Evolutionary conservation across 2,329 filamentous ascomycete species (phyloP).

Genomic region (Pyrenophora tritici-repentis): DNA sequence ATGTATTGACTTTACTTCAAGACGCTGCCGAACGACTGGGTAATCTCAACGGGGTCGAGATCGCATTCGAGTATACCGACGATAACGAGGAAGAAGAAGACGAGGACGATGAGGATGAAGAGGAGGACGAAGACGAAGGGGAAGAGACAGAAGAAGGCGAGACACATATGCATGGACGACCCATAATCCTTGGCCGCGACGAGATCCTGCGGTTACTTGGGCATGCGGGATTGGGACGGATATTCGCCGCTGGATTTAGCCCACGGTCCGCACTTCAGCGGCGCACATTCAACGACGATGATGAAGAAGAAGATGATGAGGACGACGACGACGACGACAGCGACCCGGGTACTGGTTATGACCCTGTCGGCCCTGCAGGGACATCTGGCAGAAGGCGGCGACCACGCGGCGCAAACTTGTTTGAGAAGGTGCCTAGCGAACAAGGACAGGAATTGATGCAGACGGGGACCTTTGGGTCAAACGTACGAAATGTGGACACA

Average conservation of each 20-base stretch:
- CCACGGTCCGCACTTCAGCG: slow-evolving; percentile 23
- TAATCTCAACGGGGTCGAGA: slow-evolving; percentile 49
- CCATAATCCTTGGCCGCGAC: slow-evolving; percentile 51
- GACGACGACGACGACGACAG: slow-evolving; percentile 50
- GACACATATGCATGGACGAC: slow-evolving; percentile 25
- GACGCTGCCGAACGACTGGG: slow-evolving; percentile 51
- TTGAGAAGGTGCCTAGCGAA: slow-evolving; percentile 84
- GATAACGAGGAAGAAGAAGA: slow-evolving; percentile 45
- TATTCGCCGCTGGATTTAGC: slow-evolving; percentile 50
- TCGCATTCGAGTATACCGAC: slow-evolving; percentile 49
- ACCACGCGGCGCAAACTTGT: slow-evolving; percentile 57
- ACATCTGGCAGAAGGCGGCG: slow-evolving; percentile 47
- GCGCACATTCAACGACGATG: slow-evolving; percentile 33
- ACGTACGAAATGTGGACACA: slow-evolving; percentile 57
- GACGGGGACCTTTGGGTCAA: slow-evolving; percentile 77
- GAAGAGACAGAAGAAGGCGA: slow-evolving; percentile 31
- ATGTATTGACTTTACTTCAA: slow-evolving; percentile 16
- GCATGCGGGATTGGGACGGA: slow-evolving; percentile 57
- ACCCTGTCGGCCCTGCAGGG: slow-evolving; percentile 39
- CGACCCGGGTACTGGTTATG: slow-evolving; percentile 43
- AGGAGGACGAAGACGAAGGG: slow-evolving; percentile 34
- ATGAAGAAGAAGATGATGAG: slow-evolving; percentile 47
- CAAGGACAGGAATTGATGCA: slow-evolving; percentile 79
- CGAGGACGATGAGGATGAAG: slow-evolving; percentile 14
- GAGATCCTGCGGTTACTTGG: slow-evolving; percentile 62